phyloP scores from a whole-genome alignment of 345 rosid genomes.

The Rhodamnia rubescens region DNA sequence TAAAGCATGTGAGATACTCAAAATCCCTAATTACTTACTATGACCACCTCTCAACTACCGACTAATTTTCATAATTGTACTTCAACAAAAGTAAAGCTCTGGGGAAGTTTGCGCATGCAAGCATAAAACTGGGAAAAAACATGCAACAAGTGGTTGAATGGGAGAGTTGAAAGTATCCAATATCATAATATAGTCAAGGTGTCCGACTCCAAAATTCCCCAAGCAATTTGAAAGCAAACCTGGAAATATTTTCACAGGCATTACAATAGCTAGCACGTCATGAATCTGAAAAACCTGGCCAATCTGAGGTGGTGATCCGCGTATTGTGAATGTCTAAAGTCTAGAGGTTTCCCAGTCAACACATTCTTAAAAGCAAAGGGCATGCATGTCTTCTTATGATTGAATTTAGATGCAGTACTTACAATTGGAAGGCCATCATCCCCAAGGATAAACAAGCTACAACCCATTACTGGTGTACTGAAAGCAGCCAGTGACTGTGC shows the following conservation, averaged over 20 bases:
- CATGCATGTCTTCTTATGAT: background rate
- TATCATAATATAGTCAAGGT: too few relatives aligned
- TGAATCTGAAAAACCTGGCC: background rate
- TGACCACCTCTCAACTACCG: background rate
- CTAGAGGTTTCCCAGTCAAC: background rate
- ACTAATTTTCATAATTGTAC: background rate
- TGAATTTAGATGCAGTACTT: slow-evolving; percentile 19
- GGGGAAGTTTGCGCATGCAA: background rate
- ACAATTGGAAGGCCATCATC: slow-evolving; percentile 63
- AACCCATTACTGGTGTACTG: slow-evolving; percentile 91
- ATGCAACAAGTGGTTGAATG: background rate
- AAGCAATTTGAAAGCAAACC: background rate
- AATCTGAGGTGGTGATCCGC: background rate
- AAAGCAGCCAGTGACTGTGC: slow-evolving; percentile 88
- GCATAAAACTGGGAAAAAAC: background rate
- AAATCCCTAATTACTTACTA: background rate
- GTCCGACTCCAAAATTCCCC: background rate
- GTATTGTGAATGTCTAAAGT: background rate
- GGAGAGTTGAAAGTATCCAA: background rate
- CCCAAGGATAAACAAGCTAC: slow-evolving; percentile 72
- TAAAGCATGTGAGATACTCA: background rate
- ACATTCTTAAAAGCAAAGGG: background rate
- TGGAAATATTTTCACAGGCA: background rate
- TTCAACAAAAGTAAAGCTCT: background rate
- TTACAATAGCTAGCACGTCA: background rate